phyloP scores from a whole-genome alignment of 306 rosid species.

The Argentina anserina region DNA sequence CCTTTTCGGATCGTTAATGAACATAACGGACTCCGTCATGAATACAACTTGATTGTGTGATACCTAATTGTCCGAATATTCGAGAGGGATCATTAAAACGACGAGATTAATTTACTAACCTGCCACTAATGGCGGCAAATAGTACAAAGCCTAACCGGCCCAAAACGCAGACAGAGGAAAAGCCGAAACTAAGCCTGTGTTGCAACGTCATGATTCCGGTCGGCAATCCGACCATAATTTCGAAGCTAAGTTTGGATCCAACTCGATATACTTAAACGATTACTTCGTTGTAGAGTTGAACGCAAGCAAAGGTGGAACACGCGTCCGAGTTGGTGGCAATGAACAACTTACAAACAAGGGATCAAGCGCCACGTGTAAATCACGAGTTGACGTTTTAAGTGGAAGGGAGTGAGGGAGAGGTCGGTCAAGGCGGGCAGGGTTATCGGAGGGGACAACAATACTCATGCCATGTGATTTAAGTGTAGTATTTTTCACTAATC shows the following conservation, averaged over 20 bases:
- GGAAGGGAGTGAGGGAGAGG: background rate
- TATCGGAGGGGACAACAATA: constrained; percentile 30
- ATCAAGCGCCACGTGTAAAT: background rate
- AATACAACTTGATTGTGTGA: background rate
- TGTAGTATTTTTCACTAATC: too few relatives aligned
- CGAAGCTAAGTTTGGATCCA: constrained; percentile 34
- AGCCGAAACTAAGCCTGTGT: constrained; percentile 21
- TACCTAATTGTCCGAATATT: background rate
- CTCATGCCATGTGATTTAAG: constrained; percentile 47
- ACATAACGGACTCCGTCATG: background rate
- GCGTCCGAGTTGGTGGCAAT: constrained; percentile 39
- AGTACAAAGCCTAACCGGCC: constrained; percentile 24
- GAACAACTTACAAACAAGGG: background rate
- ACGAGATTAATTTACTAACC: background rate
- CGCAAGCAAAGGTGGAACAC: constrained; percentile 45
- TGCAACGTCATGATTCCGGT: constrained; percentile 32
- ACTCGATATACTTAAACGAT: constrained; percentile 33
- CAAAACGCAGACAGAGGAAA: constrained; percentile 24
- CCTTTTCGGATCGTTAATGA: background rate
- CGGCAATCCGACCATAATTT: constrained; percentile 37
- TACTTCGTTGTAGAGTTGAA: constrained; percentile 33
- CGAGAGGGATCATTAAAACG: background rate
- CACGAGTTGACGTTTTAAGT: constrained; percentile 11
- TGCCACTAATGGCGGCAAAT: constrained; percentile 6
- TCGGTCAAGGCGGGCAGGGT: constrained; percentile 35